A percentile compares a stretch with the other conserved stretches of the same genome.
Evolutionary conservation across 345 rosid genomes (phyloP).

Genomic region (Passiflora organensis): DNA sequence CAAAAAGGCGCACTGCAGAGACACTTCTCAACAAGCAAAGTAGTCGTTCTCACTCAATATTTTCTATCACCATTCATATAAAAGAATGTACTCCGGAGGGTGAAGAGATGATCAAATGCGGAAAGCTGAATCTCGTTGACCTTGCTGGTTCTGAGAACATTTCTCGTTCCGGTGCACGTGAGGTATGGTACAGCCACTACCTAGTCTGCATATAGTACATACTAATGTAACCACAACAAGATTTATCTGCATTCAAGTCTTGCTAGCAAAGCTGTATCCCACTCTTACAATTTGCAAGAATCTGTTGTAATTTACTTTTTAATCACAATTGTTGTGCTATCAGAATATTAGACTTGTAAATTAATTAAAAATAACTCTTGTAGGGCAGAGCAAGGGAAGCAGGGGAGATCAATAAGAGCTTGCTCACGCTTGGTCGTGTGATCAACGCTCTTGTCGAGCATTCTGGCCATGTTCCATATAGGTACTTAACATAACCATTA

Average conservation of each 20-base stretch:
- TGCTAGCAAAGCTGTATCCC: background rate
- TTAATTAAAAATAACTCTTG: slow-evolving; percentile 21
- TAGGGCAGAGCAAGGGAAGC: slow-evolving; percentile 99
- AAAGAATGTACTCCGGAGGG: slow-evolving; percentile 97
- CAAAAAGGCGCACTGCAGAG: slow-evolving; percentile 96
- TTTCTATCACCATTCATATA: slow-evolving; percentile 93
- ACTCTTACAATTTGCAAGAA: slow-evolving; percentile 14
- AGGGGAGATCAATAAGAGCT: slow-evolving; percentile 96
- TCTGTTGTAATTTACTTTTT: slow-evolving; percentile 16
- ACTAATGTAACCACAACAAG: background rate
- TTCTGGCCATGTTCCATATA: slow-evolving; percentile 95
- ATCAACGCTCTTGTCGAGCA: slow-evolving; percentile 97
- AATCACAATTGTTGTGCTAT: background rate
- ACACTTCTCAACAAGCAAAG: slow-evolving; percentile 99
- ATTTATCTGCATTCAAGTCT: background rate
- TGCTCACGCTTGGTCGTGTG: slow-evolving; percentile 97
- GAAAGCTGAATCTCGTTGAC: slow-evolving; percentile 96
- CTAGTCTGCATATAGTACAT: background rate
- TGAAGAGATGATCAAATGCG: slow-evolving; percentile 97
- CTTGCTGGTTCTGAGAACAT: slow-evolving; percentile 99
- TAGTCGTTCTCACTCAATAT: slow-evolving; percentile 96
- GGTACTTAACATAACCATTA: slow-evolving; percentile 32
- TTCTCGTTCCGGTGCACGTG: slow-evolving; percentile 96
- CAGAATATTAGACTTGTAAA: slow-evolving; percentile 8
- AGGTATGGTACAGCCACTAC: slow-evolving; percentile 44